These are phyloP conservation scores for Eryngium alpinum DNA, from an alignment of 140 eudicot genomes.

Conservation along the genomic window DNA sequence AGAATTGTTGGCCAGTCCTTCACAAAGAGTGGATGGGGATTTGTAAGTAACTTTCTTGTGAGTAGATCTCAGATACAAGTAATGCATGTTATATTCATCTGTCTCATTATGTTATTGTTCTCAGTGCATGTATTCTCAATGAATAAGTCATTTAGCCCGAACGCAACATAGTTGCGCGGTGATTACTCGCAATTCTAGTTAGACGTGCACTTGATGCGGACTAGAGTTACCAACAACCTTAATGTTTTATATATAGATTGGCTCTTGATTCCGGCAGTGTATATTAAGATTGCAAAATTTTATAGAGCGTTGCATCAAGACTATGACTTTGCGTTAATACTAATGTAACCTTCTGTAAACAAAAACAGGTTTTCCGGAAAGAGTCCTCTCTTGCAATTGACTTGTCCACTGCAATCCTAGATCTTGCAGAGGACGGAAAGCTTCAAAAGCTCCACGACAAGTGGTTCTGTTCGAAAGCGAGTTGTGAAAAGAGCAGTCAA, in stretches of 20 bases:
- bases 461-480: constrained; percentile 48
- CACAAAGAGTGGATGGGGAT: constrained; percentile 98
- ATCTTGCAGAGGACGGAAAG: constrained; percentile 88
- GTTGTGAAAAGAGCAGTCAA: constrained; percentile 35
- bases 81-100: neutral
- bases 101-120: no score
- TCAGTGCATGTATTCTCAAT: no score
- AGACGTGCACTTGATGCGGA: no score
- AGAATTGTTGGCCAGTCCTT: constrained; percentile 80
- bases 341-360: neutral
- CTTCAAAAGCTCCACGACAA: constrained; percentile 89
- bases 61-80: neutral
- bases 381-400: constrained; percentile 97
- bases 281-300: neutral
- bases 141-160: no score
- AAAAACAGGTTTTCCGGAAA: constrained; percentile 75
- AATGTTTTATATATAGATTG: no score
- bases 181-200: no score
- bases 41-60: constrained; percentile 51
- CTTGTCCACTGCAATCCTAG: constrained; percentile 82
- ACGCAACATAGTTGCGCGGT: no score
- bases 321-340: constrained; percentile 15
- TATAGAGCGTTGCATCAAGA: constrained; percentile 28
- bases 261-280: neutral
- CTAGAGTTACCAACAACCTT: no score